Percentiles rank a stretch among this genome's conserved stretches.
These are phyloP conservation scores for Fusarium sterilihyphosum DNA, from an alignment of 2,329 filamentous ascomycete species.

Conservation along the genomic window DNA sequence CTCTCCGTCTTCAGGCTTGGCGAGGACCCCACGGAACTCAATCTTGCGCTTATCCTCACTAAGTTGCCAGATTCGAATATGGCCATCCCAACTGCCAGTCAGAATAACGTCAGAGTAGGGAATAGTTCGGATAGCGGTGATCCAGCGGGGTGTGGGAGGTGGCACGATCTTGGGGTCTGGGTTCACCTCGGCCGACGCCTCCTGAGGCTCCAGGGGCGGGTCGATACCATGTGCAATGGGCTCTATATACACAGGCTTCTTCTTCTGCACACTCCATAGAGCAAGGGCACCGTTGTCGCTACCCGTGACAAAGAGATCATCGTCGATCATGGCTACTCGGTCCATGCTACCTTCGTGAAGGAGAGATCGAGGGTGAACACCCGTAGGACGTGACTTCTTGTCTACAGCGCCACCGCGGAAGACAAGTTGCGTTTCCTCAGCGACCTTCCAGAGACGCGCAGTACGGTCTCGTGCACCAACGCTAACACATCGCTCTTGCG, in stretches of 20 bases:
- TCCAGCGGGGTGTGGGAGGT: constrained; percentile 80
- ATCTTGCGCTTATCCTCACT: constrained; percentile 84
- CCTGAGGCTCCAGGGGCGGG: constrained; percentile 70
- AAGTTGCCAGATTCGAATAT: constrained; percentile 85
- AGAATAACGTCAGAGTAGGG: constrained; percentile 92
- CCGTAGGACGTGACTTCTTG: constrained; percentile 56
- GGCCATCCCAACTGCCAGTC: constrained; percentile 91
- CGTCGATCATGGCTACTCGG: constrained; percentile 88
- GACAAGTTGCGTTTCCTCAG: constrained; percentile 93
- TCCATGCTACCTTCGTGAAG: constrained; percentile 88
- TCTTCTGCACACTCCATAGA: constrained; percentile 91
- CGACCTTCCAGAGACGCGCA: constrained; percentile 93
- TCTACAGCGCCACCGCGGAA: constrained; percentile 84
- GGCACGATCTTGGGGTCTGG: constrained; percentile 69
- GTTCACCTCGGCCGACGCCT: constrained; percentile 77
- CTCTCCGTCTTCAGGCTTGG: constrained; percentile 45
- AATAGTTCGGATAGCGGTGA: constrained; percentile 86
- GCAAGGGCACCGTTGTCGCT: constrained; percentile 89
- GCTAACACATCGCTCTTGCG: constrained; percentile 87
- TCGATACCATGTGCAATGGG: constrained; percentile 88
- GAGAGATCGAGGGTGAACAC: constrained; percentile 61
- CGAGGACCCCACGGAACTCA: constrained; percentile 75
- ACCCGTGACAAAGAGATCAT: constrained; percentile 89
- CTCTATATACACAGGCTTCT: constrained; percentile 88
- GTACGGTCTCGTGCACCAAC: constrained; percentile 93